Evolutionary conservation across 2,329 filamentous ascomycete species (phyloP), one percentile per base, ranked within the genome.

Genomic region (Leptographium lundbergii): DNA sequence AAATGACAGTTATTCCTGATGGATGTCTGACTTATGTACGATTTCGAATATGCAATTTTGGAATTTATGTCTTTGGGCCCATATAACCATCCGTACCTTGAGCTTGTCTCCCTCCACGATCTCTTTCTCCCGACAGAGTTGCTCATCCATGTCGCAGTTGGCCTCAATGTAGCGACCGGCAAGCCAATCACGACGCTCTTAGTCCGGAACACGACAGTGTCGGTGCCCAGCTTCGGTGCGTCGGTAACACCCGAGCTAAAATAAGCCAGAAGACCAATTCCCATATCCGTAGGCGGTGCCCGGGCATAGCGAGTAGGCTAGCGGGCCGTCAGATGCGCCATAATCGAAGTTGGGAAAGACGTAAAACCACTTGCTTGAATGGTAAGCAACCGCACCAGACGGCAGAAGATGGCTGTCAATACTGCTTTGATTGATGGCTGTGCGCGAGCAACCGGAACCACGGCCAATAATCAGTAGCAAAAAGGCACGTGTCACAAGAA

Each of bases 241-340:
- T 68, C 66, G 6, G 58, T 61, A 48, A 67, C 60, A 2, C 29
- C 24, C 13, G 50, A 11, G 11, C 56, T 60, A 3, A 56, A 24
- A 5, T 65, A 39, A 24, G 67, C 48, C 0, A 72, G 72, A 68
- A 75, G 68, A 1, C 67, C 66, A 11, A 51, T 50, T 3, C 72
- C 70, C 58, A 79, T 67, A 32, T 75, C 74, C 0, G 77, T 80
- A 63, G 66, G 67, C 1, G 76, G 70, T 71, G 3, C 77, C 78
- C 0, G 77, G 77, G 64, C 80, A 75, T 4, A 78, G 57, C 2
- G 69, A 64, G 50, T 71, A 70, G n/a, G 70, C 70, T 7, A 78
- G 64, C 0, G 77, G 62, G 0, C 74, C 74, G 53, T 76, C 65
- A 10, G 70, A 67, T n/a, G 19, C 36, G 24, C 58, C 51, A 62